Evolutionary conservation across 1,284 basidiomycete genomes (phyloP).

Genomic region (Fomitiporia mediterranea): DNA sequence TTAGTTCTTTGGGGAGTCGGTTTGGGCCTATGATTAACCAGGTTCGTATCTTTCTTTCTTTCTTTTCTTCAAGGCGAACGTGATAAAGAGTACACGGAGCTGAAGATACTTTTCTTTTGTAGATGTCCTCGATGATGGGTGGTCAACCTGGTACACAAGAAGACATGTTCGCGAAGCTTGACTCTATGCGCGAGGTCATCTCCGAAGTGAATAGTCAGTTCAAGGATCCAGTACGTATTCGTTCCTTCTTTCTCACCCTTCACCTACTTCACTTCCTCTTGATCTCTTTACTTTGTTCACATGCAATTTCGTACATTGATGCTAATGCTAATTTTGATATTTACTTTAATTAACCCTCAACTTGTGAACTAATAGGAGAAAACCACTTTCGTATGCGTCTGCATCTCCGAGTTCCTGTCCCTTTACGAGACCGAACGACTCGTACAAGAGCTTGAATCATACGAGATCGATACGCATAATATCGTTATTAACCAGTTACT

Average conservation of each 20-base stretch:
- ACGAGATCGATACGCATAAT: slow-evolving; percentile 98
- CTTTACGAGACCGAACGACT: slow-evolving; percentile 98
- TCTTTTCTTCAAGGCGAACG: background rate
- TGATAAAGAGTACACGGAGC: no score
- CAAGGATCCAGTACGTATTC: slow-evolving; percentile 83
- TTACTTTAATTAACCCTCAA: background rate
- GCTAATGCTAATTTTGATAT: background rate
- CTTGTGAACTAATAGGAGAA: slow-evolving; percentile 65
- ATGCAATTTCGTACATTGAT: background rate
- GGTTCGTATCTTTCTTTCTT: slow-evolving; percentile 44
- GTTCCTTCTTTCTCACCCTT: slow-evolving; percentile 4
- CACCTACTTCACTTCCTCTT: no score
- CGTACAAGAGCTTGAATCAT: slow-evolving; percentile 92
- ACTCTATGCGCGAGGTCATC: slow-evolving; percentile 95
- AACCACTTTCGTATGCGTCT: slow-evolving; percentile 97
- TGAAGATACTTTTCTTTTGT: no score
- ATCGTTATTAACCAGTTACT: slow-evolving; percentile 98
- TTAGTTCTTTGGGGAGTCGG: slow-evolving; percentile 85
- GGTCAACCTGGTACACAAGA: slow-evolving; percentile 83
- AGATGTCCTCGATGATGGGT: slow-evolving; percentile 96
- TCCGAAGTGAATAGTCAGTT: slow-evolving; percentile 99
- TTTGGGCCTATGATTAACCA: slow-evolving; percentile 98
- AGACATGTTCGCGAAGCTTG: slow-evolving; percentile 98
- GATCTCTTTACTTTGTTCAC: background rate
- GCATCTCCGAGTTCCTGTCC: slow-evolving; percentile 97